These are phyloP conservation scores for Phylloporus sp. DNA, from an alignment of 768 basidiomycete genomes.

Conservation along the genomic window DNA sequence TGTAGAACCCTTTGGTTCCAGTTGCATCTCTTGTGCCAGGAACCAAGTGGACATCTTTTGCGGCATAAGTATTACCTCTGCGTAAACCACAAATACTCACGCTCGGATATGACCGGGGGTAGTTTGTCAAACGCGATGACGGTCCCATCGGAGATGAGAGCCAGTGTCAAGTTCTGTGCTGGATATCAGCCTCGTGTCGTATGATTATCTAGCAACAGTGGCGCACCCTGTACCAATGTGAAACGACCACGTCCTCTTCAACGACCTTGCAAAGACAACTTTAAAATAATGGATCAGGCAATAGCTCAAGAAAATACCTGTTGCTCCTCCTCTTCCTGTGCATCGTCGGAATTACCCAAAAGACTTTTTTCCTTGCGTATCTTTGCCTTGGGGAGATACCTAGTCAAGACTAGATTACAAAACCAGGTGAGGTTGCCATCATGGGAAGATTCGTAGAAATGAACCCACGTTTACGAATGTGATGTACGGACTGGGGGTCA, in stretches of 20 bases:
- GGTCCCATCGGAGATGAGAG: conserved; percentile 69
- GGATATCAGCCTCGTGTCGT: conserved; percentile 2
- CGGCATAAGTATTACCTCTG: conserved; percentile 9
- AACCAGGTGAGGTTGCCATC: conserved; percentile 2
- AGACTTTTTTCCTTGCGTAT: conserved; percentile 81
- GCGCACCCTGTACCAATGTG: conserved; percentile 78
- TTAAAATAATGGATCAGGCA: conserved; percentile 8
- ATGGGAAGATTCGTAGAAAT: not conserved
- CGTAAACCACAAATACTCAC: conserved; percentile 41
- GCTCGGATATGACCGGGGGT: conserved; percentile 54
- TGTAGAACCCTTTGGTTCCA: conserved; percentile 67
- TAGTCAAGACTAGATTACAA: conserved; percentile 62
- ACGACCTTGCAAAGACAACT: conserved; percentile 17
- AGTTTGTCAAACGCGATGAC: conserved; percentile 49
- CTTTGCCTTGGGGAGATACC: conserved; percentile 72
- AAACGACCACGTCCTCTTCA: conserved; percentile 58
- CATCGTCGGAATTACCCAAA: conserved; percentile 40
- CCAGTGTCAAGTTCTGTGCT: conserved; percentile 77
- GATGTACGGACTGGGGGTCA: conserved; percentile 54
- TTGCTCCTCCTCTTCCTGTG: conserved; percentile 40
- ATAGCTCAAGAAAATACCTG: conserved; percentile 38
- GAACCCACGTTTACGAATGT: conserved; percentile 67
- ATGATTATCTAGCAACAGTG: not conserved
- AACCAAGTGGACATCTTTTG: conserved; percentile 59
- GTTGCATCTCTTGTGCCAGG: conserved; percentile 56